Evolutionary conservation across 192 early-diverging fungal genomes (phyloP).

Genomic region (Anaeromyces robustus): DNA sequence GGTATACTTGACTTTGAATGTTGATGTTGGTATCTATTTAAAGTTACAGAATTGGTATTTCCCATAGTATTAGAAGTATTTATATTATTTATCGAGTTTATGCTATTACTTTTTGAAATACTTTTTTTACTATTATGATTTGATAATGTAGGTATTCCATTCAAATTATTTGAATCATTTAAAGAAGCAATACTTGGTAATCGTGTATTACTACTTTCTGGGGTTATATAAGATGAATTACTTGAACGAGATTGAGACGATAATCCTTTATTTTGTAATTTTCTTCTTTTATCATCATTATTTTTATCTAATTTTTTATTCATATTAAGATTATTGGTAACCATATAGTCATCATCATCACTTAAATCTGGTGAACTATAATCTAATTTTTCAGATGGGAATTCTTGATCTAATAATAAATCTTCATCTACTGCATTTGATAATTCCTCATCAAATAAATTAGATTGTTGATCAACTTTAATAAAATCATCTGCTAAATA

Average conservation of each 20-base stretch:
- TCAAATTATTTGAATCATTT: background rate
- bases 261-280: background rate
- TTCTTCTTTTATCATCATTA: slow-evolving; percentile 9
- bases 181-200: background rate
- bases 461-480: background rate
- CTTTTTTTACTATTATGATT: background rate
- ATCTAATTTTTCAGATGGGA: slow-evolving; percentile 19
- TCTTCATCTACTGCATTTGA: background rate
- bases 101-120: background rate
- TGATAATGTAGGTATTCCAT: background rate
- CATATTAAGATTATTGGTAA: background rate
- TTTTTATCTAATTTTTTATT: slow-evolving; percentile 6
- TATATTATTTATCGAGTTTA: background rate
- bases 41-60: background rate
- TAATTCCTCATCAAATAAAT: background rate
- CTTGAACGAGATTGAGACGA: background rate
- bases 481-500: background rate
- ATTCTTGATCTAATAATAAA: slow-evolving; percentile 12
- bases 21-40: background rate
- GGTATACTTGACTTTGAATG: background rate
- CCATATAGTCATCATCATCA: slow-evolving; percentile 9
- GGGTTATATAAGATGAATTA: slow-evolving; percentile 1
- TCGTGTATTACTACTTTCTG: background rate
- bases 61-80: background rate
- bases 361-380: slow-evolving; percentile 3